These are phyloP conservation scores for Backusella tuberculispora DNA, from an alignment of 192 early-diverging fungal species.

Conservation along the genomic window DNA sequence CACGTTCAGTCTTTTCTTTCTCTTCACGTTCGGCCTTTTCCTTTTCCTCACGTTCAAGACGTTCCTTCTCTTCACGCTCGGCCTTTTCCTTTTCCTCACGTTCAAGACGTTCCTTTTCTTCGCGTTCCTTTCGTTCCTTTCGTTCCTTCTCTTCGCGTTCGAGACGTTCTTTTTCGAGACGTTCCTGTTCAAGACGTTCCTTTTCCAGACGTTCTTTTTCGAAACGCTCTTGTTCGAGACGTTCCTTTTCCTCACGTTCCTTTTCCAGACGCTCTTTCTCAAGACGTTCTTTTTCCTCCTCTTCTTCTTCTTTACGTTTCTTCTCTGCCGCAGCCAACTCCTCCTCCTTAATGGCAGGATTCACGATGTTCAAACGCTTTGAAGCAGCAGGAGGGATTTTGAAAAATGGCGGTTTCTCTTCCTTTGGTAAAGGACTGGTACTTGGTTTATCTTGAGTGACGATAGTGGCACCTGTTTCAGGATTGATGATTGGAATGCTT, in stretches of 20 bases:
- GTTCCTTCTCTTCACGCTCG: slow-evolving; percentile 12
- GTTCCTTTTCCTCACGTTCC: slow-evolving; percentile 28
- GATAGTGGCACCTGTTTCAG: slow-evolving; percentile 65
- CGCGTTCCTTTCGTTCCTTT: background rate
- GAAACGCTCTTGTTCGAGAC: slow-evolving; percentile 3
- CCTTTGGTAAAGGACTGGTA: slow-evolving; percentile 19
- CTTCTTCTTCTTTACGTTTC: slow-evolving; percentile 35
- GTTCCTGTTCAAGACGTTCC: background rate
- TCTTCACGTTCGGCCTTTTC: slow-evolving; percentile 4
- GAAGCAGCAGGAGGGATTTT: slow-evolving; percentile 7
- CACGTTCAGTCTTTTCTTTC: slow-evolving; percentile 19
- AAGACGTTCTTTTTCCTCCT: slow-evolving; percentile 21
- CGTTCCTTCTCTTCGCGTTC: background rate
- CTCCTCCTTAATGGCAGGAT: slow-evolving; percentile 53
- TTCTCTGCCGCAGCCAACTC: slow-evolving; percentile 37
- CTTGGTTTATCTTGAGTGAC: slow-evolving; percentile 47
- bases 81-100: background rate
- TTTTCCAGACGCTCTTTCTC: slow-evolving; percentile 22
- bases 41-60: background rate
- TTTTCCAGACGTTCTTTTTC: background rate
- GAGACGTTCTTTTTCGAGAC: background rate
- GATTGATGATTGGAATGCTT: slow-evolving; percentile 77
- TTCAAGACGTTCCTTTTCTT: slow-evolving; percentile 9
- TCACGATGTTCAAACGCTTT: slow-evolving; percentile 47
- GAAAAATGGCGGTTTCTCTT: slow-evolving; percentile 34